Evolutionary conservation across 2,329 filamentous ascomycete species (phyloP).

Genomic region (Phoma sp.): DNA sequence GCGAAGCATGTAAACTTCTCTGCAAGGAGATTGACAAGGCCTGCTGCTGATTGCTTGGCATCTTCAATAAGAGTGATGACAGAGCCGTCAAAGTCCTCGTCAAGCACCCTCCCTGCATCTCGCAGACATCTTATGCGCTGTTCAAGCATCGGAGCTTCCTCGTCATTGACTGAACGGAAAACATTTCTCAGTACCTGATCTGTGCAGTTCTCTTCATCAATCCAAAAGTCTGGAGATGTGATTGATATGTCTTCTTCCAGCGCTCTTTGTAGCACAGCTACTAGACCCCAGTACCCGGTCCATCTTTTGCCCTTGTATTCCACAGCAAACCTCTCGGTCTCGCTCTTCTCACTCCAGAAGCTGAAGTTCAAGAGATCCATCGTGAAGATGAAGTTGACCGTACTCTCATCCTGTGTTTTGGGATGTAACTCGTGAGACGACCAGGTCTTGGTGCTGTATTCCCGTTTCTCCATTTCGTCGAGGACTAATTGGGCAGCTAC

Average conservation of each 20-base stretch:
- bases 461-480: constrained; percentile 79
- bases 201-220: constrained; percentile 75
- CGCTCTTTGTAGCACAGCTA: constrained; percentile 84
- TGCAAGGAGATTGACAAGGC: constrained; percentile 83
- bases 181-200: constrained; percentile 75
- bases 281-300: constrained; percentile 96
- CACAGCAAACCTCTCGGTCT: constrained; percentile 78
- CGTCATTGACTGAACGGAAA: constrained; percentile 84
- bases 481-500: constrained; percentile 80
- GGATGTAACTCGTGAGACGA: constrained; percentile 89
- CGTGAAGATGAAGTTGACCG: constrained; percentile 91
- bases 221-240: constrained; percentile 87
- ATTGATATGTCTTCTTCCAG: constrained; percentile 91
- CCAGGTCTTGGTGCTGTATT: constrained; percentile 87
- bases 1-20: constrained; percentile 84
- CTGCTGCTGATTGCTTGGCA: constrained; percentile 79
- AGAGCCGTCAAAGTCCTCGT: constrained; percentile 78
- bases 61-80: constrained; percentile 75
- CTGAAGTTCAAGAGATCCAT: constrained; percentile 98
- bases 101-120: constrained; percentile 81
- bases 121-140: constrained; percentile 79
- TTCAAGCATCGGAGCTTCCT: constrained; percentile 82
- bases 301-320: constrained; percentile 80
- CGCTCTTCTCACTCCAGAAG: constrained; percentile 82
- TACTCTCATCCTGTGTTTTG: constrained; percentile 76